These are phyloP conservation scores for Mycena maculata DNA, from an alignment of 768 basidiomycete genomes.

Conservation along the genomic window DNA sequence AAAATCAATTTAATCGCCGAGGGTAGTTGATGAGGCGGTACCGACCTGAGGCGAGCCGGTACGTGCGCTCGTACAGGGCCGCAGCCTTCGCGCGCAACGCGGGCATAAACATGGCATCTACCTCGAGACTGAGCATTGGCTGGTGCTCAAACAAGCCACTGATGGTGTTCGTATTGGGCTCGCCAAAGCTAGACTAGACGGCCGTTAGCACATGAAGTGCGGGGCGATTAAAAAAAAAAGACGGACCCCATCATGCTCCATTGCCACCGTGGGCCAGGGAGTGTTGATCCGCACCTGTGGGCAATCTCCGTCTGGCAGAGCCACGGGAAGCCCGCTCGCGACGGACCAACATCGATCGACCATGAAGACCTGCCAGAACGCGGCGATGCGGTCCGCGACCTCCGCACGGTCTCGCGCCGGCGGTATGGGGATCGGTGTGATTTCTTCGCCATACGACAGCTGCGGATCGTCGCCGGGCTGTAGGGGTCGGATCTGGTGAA, in stretches of 20 bases:
- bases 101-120: conserved; percentile 44
- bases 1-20: conserved; percentile 24
- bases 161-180: conserved; percentile 27
- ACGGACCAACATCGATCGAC: conserved; percentile 73
- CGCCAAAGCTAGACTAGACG: neutral
- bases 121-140: conserved; percentile 35
- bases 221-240: neutral
- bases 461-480: conserved; percentile 31
- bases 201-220: neutral
- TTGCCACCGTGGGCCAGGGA: conserved; percentile 56
- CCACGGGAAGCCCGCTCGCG: conserved; percentile 63
- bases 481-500: conserved; percentile 61
- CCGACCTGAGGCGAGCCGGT: conserved; percentile 56
- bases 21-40: conserved; percentile 12
- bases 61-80: conserved; percentile 65
- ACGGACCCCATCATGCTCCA: conserved; percentile 39
- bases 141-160: conserved; percentile 29
- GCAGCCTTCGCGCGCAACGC: conserved; percentile 64
- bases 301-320: conserved; percentile 62
- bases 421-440: conserved; percentile 43
- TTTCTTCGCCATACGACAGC: conserved; percentile 28
- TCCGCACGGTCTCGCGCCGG: conserved; percentile 55
- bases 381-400: conserved; percentile 59
- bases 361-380: conserved; percentile 73
- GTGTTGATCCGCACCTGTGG: conserved; percentile 63